Evolutionary conservation across 345 rosid genomes (phyloP), one percentile per base, ranked within the genome.

Genomic region (Cardiospermum halicacabum): DNA sequence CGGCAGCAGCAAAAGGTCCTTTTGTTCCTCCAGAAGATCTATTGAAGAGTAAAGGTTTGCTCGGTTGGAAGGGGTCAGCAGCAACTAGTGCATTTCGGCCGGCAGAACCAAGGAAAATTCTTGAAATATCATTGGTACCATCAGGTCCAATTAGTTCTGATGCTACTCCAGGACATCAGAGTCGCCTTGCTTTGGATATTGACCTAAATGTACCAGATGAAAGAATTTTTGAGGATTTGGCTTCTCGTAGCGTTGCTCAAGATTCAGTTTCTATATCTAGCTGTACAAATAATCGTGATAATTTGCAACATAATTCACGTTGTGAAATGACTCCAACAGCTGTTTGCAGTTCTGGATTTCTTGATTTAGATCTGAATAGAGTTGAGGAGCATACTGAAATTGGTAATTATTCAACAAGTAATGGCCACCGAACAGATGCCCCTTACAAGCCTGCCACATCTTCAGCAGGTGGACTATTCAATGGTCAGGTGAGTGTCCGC

Each of bases 1-100:
- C 92, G 65, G 89, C 98, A 69, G 91, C 98, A 65, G 94, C 97
- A 27, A 93, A 93, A 67, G 84, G 96, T 50, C 71, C 89, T 1
- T 93, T 93, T 83, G 82, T 88, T 48, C 97, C 91, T 3, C 92
- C 84, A 12, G 86, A 85, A n/a, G 86, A 93, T 65, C 65, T 86
- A 11, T 66, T 90, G 67, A 83, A 76, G 76, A 80, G 78, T 55
- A 93, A 82, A 77, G 88, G 77, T 30, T 77, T 73, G 61, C 75
- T 88, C 78, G 97, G 98, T 43, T 93, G 98, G 98, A 93, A 87
- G 79, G 98, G 98, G 56, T 88, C 97, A 25, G 98, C 97, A 1
- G 98, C 98, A 49, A 93, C 98, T 21, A 93, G 98, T 76, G 98
- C 98, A 12, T 93, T 93, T 75, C 81, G 98, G 11, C 98, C 98